These are phyloP conservation scores for Myxozyma monticola DNA, from an alignment of 805 yeast species.

Conservation along the genomic window DNA sequence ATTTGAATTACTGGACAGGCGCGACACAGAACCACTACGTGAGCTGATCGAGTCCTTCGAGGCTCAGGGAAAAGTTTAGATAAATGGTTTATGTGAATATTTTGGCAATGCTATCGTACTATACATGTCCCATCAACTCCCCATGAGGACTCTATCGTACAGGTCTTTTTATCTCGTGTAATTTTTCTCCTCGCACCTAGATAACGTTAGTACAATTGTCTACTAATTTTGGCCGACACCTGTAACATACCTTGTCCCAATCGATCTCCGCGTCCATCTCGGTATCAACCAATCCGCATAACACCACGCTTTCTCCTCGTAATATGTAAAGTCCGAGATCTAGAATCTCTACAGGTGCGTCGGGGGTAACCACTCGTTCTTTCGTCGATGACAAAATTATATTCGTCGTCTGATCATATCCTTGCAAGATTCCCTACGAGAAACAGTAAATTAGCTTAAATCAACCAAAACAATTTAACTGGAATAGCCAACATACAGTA, in stretches of 20 bases:
- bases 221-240: neutral
- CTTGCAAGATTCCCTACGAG: constrained; percentile 32
- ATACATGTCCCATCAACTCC: too few relatives aligned
- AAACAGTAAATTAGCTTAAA: neutral
- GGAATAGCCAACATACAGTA: constrained; percentile 16
- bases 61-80: constrained; percentile 74
- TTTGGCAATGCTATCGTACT: too few relatives aligned
- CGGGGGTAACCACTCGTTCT: constrained; percentile 32
- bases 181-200: constrained; percentile 25
- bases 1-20: constrained; percentile 73
- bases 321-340: constrained; percentile 33
- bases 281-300: constrained; percentile 34
- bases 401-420: constrained; percentile 34
- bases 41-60: constrained; percentile 79
- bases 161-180: constrained; percentile 14
- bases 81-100: constrained; percentile 1
- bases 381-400: constrained; percentile 28
- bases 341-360: constrained; percentile 28
- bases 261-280: constrained; percentile 31
- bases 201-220: neutral
- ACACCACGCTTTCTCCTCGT: constrained; percentile 34
- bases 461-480: neutral
- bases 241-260: constrained; percentile 32
- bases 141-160: constrained; percentile 12
- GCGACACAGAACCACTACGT: constrained; percentile 75